Evolutionary conservation across 306 rosid genomes (phyloP), one percentile per base, ranked within the genome.

Genomic region (Lagenaria siceraria): DNA sequence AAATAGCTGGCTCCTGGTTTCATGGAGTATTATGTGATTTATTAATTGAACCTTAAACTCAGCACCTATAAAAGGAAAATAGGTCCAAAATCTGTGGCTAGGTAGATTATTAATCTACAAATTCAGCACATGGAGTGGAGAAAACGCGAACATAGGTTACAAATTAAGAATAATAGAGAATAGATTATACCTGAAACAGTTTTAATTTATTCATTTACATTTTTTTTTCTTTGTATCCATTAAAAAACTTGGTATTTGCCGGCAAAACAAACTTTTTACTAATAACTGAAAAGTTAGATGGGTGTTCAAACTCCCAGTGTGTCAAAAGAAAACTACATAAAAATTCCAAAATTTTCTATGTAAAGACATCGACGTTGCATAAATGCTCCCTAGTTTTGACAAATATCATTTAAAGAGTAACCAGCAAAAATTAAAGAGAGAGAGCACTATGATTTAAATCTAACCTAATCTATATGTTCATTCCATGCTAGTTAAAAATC

Each of bases 1-100:
- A 55, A 82, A 81, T 56, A 87, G 29, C 64, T 53, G 85, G 58
- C 81, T 74, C 80, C 96, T 90, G 75, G 19, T 83, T 78, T 42
- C 42, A 74, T 63, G 60, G 63, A 66, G 5, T 19, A 71, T 64
- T 74, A 76, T 5, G 10, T 13, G 22, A 69, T 5, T 18, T 36
- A 12, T 14, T 4, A 76, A 24, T 14, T 55, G 25, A 22, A 40
- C 3, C 22, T 59, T 58, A 75, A 56, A 13, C 21, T 31, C 51
- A 27, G 11, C 22, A 31, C n/a, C 15, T 24, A 36, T 15, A 12
- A 60, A 18, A 48, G 51, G 21, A 69, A 69, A 69, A 24, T 24
- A 11, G 35, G 75, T 69, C 6, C 36, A 22, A 69, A 21, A 69
- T 42, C 33, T 42, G 21, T 42, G 54, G 33, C 33, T 40, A 10